These are phyloP conservation scores for Cryomyces antarcticus DNA, from an alignment of 495 filamentous ascomycete species.

Conservation along the genomic window DNA sequence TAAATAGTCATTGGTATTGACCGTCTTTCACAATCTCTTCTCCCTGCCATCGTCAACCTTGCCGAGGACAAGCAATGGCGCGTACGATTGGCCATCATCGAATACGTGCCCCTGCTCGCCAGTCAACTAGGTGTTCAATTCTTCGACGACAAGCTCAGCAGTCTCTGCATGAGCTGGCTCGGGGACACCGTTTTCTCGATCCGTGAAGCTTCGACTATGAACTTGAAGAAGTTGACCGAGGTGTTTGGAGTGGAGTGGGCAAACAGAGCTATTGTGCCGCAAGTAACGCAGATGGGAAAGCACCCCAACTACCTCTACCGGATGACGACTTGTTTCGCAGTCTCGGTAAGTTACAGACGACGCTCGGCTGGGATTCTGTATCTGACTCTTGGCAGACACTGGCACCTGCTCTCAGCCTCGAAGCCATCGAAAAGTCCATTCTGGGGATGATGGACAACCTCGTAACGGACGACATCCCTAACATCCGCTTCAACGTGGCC, in stretches of 20 bases:
- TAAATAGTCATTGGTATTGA: slow-evolving; percentile 83
- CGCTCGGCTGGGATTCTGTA: not conserved
- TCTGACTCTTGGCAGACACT: slow-evolving; percentile 43
- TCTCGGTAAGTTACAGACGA: slow-evolving; percentile 44
- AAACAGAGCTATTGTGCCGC: slow-evolving; percentile 90
- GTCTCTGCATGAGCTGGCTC: slow-evolving; percentile 97
- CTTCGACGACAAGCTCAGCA: slow-evolving; percentile 91
- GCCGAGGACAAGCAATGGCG: slow-evolving; percentile 99
- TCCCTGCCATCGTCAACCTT: slow-evolving; percentile 93
- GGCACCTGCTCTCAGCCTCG: slow-evolving; percentile 73
- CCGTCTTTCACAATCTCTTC: slow-evolving; percentile 81
- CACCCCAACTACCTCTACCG: slow-evolving; percentile 98
- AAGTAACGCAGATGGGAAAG: slow-evolving; percentile 92
- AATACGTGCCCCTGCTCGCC: slow-evolving; percentile 93
- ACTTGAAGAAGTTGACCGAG: slow-evolving; percentile 93
- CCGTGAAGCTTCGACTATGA: slow-evolving; percentile 87
- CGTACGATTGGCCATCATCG: slow-evolving; percentile 91
- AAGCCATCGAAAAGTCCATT: slow-evolving; percentile 80
- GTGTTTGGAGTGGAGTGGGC: slow-evolving; percentile 98
- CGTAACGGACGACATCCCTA: slow-evolving; percentile 82
- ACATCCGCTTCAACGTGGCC: slow-evolving; percentile 97
- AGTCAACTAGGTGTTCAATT: slow-evolving; percentile 92
- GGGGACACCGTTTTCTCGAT: slow-evolving; percentile 98
- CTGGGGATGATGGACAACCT: slow-evolving; percentile 91
- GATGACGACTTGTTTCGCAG: slow-evolving; percentile 97